These are phyloP conservation scores for Shiraia bambusicola DNA, from an alignment of 2,329 filamentous ascomycete species.

Conservation along the genomic window DNA sequence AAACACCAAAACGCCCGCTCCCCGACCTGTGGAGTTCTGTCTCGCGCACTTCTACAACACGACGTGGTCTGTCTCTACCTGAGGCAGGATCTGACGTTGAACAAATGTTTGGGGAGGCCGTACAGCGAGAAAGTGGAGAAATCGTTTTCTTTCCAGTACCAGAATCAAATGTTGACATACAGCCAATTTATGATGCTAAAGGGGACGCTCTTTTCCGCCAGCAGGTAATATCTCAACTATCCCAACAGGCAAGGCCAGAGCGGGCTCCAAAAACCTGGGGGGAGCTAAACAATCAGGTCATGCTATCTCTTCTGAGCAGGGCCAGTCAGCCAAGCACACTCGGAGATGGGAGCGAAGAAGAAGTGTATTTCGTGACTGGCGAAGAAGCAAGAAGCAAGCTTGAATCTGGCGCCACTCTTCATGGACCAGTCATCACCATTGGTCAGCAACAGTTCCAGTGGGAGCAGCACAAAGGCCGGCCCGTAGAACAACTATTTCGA, in stretches of 20 bases:
- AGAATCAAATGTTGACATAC: constrained; percentile 3
- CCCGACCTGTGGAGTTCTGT: not conserved
- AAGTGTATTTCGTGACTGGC: constrained; percentile 13
- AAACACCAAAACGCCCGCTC: constrained; percentile 3
- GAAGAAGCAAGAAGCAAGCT: constrained; percentile 12
- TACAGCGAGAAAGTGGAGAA: constrained; percentile 1
- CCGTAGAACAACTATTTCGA: constrained; percentile 14
- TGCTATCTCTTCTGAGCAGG: constrained; percentile 12
- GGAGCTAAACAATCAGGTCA: constrained; percentile 12
- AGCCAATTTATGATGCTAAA: constrained; percentile 7
- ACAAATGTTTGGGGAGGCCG: not conserved
- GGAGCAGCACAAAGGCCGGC: constrained; percentile 11
- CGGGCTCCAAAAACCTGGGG: constrained; percentile 8
- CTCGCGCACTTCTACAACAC: not conserved
- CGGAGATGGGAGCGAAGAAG: constrained; percentile 7
- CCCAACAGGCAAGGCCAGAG: constrained; percentile 2
- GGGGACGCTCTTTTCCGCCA: constrained; percentile 11
- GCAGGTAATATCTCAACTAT: constrained; percentile 11
- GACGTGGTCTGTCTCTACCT: constrained; percentile 4
- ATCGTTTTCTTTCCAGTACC: constrained; percentile 2
- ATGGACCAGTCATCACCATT: constrained; percentile 14
- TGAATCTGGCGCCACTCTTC: constrained; percentile 3
- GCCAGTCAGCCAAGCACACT: constrained; percentile 7
- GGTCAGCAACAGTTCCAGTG: constrained; percentile 18
- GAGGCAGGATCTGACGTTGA: not conserved